Evolutionary conservation across 768 basidiomycete species (phyloP), one percentile per base, ranked within the genome.

Genomic region (Trametes elegans): DNA sequence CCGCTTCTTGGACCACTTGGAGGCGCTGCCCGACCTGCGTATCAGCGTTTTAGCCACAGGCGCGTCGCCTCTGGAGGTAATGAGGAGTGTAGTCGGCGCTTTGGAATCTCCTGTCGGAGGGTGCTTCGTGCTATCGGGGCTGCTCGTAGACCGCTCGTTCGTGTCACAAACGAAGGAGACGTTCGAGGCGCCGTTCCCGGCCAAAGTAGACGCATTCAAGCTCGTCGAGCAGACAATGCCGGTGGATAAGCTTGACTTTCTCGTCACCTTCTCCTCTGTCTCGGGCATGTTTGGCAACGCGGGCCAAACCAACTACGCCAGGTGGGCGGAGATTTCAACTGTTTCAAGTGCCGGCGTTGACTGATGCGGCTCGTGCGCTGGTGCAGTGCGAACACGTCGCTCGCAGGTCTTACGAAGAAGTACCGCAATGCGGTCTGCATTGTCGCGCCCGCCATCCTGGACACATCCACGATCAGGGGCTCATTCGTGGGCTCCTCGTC

Each of bases 231-330:
- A 46, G 21, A 38, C 42, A 13, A 23, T 59, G 3, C 28, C 48
- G 27, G 40, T 62, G 18, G 18, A 47, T 6, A 41, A 16, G 5
- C 35, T 61, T 21, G 62, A 63, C 29, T 63, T 58, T 40, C 27
- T 51, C 29, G 54, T 64, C 27, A 36, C 57, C 3, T 65, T 65
- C 52, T 60, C 60, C 3, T 63, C 64, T 14, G 50, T 63, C 13
- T 46, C 55, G 11, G 59, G 55, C 9, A 19, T 61, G 14, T 47
- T 64, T n/a, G 60, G 64, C 4, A 50, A 44, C 28, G 41, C 45
- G 0, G 58, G 58, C 2, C 64, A 61, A 40, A 48, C 61, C 3
- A 64, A 54, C 49, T 60, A 60, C 49, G 59, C 51, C 4, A 45
- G 43, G 61, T 62, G 29, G 13, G 34, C 11, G 11, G n/a, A n/a